Percentiles rank a stretch among this genome's conserved stretches.
These are phyloP conservation scores for Coemansia sp. DNA, from an alignment of 192 early-diverging fungal species.

Conservation along the genomic window DNA sequence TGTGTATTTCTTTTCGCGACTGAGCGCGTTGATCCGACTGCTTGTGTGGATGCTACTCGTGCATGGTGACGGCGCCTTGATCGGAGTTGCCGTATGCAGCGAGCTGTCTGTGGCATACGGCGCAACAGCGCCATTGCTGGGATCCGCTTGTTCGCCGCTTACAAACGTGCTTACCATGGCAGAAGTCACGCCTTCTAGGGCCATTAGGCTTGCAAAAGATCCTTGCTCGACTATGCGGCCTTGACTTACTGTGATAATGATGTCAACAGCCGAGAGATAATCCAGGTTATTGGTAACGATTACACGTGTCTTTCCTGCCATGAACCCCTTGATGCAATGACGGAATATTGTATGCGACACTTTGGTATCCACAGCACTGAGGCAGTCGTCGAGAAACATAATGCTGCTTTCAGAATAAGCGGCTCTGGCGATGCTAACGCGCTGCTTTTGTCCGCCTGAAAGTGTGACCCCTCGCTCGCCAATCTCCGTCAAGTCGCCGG, in stretches of 20 bases:
- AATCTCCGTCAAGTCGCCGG: conserved; percentile 68
- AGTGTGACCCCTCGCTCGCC: conserved; percentile 66
- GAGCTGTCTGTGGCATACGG: conserved; percentile 34
- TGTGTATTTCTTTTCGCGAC: background rate
- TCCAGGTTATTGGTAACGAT: conserved; percentile 58
- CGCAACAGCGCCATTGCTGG: background rate
- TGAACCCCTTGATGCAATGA: conserved; percentile 41
- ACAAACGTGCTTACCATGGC: conserved; percentile 45
- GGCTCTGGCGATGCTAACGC: conserved; percentile 75
- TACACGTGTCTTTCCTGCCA: conserved; percentile 62
- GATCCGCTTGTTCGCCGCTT: conserved; percentile 12
- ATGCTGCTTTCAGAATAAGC: conserved; percentile 69
- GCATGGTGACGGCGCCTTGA: conserved; percentile 10
- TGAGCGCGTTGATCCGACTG: background rate
- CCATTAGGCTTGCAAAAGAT: conserved; percentile 55
- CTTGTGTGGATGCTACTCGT: background rate
- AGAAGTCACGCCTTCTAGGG: conserved; percentile 24
- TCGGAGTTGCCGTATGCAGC: conserved; percentile 34
- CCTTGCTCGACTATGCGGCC: conserved; percentile 57
- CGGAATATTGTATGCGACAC: conserved; percentile 53
- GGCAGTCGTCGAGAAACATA: conserved; percentile 78
- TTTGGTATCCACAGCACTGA: conserved; percentile 58
- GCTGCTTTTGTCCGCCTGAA: conserved; percentile 72
- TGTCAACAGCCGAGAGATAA: conserved; percentile 46
- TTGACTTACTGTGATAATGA: conserved; percentile 49